Percentiles rank a stretch among this genome's conserved stretches.
Conservation (phyloP, 345 rosid genomes). For the Alliaria petiolata region DNA sequence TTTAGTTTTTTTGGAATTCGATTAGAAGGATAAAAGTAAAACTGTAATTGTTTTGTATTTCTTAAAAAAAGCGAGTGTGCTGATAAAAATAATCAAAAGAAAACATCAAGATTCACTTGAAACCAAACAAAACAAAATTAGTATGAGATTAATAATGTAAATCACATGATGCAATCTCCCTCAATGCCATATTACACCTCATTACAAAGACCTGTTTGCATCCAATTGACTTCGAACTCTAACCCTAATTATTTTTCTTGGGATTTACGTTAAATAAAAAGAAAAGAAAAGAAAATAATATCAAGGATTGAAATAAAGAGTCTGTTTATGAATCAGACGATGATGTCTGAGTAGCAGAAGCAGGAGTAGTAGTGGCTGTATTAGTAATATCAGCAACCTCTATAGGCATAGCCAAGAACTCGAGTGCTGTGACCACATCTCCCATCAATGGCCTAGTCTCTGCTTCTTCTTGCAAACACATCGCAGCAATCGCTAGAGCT, state of each 20-base stretch:
- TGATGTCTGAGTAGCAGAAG: neutral
- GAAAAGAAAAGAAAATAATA: constrained; percentile 22
- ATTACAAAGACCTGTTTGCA: constrained; percentile 19
- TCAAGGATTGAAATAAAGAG: neutral
- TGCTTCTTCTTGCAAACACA: constrained; percentile 68
- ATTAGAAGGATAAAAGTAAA: neutral
- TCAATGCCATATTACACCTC: constrained; percentile 15
- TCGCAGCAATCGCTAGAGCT: constrained; percentile 58
- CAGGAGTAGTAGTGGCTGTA: neutral
- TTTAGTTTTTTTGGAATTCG: neutral
- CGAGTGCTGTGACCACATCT: constrained; percentile 65
- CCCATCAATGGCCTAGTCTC: constrained; percentile 47
- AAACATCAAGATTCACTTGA: neutral
- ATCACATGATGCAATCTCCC: neutral
- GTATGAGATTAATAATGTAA: constrained; percentile 7
- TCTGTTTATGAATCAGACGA: constrained; percentile 3
- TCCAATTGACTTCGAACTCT: constrained; percentile 14
- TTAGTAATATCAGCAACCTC: neutral
- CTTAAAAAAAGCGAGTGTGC: neutral
- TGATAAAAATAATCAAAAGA: neutral
- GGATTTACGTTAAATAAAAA: neutral
- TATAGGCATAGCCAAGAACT: constrained; percentile 39
- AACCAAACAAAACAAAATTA: neutral
- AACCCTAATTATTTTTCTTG: constrained; percentile 17
- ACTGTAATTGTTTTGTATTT: neutral